These are phyloP conservation scores for Parietichytrium sp. DNA, from an alignment of 108 stramenopile genomes.

Conservation along the genomic window DNA sequence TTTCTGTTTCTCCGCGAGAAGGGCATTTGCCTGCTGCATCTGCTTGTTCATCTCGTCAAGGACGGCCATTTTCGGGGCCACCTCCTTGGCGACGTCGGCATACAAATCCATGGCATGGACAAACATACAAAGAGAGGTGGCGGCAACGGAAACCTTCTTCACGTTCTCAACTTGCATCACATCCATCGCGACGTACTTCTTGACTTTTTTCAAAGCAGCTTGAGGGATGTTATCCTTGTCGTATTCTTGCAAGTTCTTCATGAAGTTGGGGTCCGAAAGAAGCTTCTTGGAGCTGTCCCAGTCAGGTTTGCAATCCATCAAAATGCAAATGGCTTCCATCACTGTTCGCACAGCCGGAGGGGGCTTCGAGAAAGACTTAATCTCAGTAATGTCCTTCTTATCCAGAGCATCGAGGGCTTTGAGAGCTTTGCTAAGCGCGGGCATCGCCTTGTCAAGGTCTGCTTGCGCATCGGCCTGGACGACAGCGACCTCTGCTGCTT, in stretches of 20 bases:
- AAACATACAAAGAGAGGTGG: constrained; percentile 64
- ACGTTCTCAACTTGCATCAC: constrained; percentile 61
- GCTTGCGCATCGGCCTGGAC: constrained; percentile 66
- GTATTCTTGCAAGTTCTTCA: constrained; percentile 61
- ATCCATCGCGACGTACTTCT: constrained; percentile 54
- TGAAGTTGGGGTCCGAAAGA: constrained; percentile 49
- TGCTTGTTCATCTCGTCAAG: constrained; percentile 61
- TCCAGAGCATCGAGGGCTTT: constrained; percentile 58
- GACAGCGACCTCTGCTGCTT: constrained; percentile 61
- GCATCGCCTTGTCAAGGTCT: constrained; percentile 64
- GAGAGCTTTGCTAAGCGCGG: constrained; percentile 60
- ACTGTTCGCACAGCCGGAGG: constrained; percentile 62
- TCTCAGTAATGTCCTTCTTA: constrained; percentile 65
- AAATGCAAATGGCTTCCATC: constrained; percentile 68
- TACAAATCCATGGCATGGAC: constrained; percentile 70
- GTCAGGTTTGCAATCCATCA: constrained; percentile 65
- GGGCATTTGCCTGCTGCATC: constrained; percentile 54
- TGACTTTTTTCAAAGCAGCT: constrained; percentile 52
- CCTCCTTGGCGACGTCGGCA: constrained; percentile 65
- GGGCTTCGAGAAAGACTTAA: constrained; percentile 65
- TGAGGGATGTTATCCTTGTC: constrained; percentile 68
- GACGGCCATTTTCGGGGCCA: constrained; percentile 62
- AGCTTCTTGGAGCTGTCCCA: constrained; percentile 67
- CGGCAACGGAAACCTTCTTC: constrained; percentile 56
- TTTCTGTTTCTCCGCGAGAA: constrained; percentile 57